phyloP scores from a whole-genome alignment of 179 eudicot species.

The Silene coronaria region DNA sequence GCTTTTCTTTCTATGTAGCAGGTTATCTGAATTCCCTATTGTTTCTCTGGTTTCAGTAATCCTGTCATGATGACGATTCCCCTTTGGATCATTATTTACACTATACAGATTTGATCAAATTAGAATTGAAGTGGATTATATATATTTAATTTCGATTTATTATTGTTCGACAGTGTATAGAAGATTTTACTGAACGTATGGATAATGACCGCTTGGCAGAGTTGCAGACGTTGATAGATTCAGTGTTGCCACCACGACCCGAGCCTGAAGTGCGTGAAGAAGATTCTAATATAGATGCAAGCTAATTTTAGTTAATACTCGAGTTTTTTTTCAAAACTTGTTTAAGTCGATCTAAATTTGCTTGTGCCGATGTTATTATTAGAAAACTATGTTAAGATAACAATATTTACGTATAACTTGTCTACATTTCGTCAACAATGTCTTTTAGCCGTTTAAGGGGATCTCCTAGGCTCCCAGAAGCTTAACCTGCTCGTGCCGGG shows the following conservation, averaged over 20 bases:
- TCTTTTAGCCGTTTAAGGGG: too few relatives aligned
- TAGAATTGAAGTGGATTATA: neutral
- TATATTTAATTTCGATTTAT: neutral
- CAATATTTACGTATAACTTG: too few relatives aligned
- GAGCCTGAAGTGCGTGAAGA: conserved; percentile 20
- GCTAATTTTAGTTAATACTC: neutral
- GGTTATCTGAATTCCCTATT: neutral
- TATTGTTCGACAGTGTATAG: conserved; percentile 33
- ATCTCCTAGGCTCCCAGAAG: too few relatives aligned
- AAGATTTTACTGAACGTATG: conserved; percentile 33
- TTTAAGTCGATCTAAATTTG: too few relatives aligned
- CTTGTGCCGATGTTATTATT: too few relatives aligned
- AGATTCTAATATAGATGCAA: conserved; percentile 28
- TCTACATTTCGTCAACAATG: too few relatives aligned
- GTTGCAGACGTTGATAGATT: conserved; percentile 32
- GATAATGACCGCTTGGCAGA: conserved; percentile 26
- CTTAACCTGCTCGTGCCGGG: too few relatives aligned
- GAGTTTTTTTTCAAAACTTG: neutral
- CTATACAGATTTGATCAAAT: neutral
- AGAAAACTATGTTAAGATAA: too few relatives aligned
- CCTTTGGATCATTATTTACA: too few relatives aligned
- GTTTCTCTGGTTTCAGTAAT: neutral
- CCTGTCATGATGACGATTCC: too few relatives aligned
- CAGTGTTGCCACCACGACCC: conserved; percentile 41
- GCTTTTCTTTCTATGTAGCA: neutral